Evolutionary conservation across 2,329 filamentous ascomycete genomes (phyloP).

Genomic region (Aspergillus sp.): DNA sequence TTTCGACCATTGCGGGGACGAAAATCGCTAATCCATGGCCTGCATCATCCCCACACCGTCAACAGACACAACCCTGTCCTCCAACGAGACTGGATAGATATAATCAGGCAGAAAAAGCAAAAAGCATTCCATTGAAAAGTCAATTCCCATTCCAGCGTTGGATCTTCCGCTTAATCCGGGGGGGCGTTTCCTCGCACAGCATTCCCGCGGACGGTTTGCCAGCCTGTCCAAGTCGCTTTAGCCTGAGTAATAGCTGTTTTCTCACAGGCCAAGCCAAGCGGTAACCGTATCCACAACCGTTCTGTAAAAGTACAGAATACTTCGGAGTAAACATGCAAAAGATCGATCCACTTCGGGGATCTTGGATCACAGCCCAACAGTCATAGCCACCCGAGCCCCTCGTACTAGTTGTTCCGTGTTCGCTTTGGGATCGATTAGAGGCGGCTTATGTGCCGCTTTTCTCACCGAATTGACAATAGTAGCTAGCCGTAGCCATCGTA

Average conservation of each 20-base stretch:
- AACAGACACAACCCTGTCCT: not conserved
- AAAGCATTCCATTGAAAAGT: not conserved
- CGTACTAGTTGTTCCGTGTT: no score
- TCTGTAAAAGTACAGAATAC: not conserved
- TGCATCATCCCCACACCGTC: not conserved
- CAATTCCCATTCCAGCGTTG: not conserved
- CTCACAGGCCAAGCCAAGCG: not conserved
- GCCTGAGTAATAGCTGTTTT: not conserved
- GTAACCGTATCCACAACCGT: not conserved
- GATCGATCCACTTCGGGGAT: no score
- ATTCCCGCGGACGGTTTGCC: no score
- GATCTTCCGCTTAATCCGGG: not conserved
- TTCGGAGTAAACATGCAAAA: not conserved
- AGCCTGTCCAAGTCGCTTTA: not conserved
- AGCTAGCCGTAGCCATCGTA: no score
- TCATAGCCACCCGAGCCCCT: no score
- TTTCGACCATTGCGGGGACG: not conserved
- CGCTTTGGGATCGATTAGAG: no score
- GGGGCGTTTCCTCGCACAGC: not conserved
- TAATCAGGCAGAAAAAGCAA: not conserved
- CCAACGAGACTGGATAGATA: not conserved
- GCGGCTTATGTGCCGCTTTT: no score
- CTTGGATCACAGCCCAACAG: no score
- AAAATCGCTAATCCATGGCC: constrained; percentile 1
- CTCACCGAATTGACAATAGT: no score